Base-by-base conservation (phyloP, 306 rosid species). In the Glycine soja region DNA sequence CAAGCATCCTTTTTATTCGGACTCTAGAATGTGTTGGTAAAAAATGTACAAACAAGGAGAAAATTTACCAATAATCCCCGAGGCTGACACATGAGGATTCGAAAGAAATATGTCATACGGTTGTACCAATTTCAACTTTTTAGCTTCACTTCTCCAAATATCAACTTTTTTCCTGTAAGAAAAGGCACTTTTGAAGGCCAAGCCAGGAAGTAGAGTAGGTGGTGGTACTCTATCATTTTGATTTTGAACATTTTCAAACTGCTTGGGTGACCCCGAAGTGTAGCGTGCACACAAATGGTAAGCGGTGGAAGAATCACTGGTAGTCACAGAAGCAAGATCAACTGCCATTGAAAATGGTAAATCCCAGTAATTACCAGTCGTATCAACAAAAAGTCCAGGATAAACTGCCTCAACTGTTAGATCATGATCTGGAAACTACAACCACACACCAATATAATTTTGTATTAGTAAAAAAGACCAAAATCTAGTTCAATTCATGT, bases 361-460 rank as follows among this genome's bases (percentile, higher is more conserved):
- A 75, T 95, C 97, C 99, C 98, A 95, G 57, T 93, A 95, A 71
- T 91, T 86, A 52, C 98, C 94, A 32, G 69, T 56, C 78, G 87
- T 87, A 67, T 90, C 99, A 52, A 87, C 87, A 82, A 91, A 95
- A 83, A 95, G 99, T 68, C 92, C 94, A 9, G 98, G 98, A 82
- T 77, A 87, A 76, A 91, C 91, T 59, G 98, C 98, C 86, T 91
- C 98, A 80, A 88, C 81, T 5, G 84, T 90, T 32, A 95, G 83
- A 76, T 93, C 91, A 52, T 95, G 99, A 72, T 85, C 72, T 9
- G 94, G 90, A 76, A 95, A 93, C 99, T 95, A 86, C 89, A 87
- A 79, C 38, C 36, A 24, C 30, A 72, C 50, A 81, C 46, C 67
- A 79, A 82, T 43, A 19, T 43, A 47, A 72, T 57, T 82, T 42